Conservation (phyloP, 2,329 filamentous ascomycete species). For the Aspergillus piperis region DNA sequence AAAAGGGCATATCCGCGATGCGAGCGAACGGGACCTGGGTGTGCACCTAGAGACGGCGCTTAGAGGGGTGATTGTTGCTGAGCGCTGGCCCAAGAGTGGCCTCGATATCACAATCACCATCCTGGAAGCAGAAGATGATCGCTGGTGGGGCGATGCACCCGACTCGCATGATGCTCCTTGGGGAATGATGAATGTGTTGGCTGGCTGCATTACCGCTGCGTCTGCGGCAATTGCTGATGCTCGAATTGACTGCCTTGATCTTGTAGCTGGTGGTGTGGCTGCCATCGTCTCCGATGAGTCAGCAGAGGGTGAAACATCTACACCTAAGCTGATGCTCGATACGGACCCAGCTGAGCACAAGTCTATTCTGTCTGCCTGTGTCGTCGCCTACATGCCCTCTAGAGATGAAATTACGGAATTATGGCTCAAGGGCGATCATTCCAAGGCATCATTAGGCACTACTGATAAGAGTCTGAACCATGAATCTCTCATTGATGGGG, state of each 20-base stretch:
- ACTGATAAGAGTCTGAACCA: slow-evolving; percentile 42
- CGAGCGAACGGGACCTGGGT: slow-evolving; percentile 82
- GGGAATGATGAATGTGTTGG: slow-evolving; percentile 88
- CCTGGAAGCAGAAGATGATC: slow-evolving; percentile 86
- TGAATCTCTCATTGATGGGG: slow-evolving; percentile 62
- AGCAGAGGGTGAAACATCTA: slow-evolving; percentile 23
- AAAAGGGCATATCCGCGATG: slow-evolving; percentile 82
- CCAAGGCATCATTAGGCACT: slow-evolving; percentile 29
- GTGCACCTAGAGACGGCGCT: slow-evolving; percentile 90
- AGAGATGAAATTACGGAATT: slow-evolving; percentile 91
- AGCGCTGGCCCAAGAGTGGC: slow-evolving; percentile 97
- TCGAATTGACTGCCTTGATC: slow-evolving; percentile 91
- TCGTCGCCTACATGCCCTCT: slow-evolving; percentile 82
- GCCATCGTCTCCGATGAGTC: slow-evolving; percentile 63
- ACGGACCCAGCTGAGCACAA: slow-evolving; percentile 79
- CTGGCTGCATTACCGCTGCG: slow-evolving; percentile 89
- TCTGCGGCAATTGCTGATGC: slow-evolving; percentile 92
- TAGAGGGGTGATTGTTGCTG: slow-evolving; percentile 84
- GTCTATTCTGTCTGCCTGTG: slow-evolving; percentile 77
- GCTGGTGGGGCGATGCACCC: slow-evolving; percentile 61
- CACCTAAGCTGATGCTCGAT: slow-evolving; percentile 63
- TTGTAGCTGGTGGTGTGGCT: slow-evolving; percentile 85
- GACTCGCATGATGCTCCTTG: slow-evolving; percentile 64
- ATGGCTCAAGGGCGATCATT: slow-evolving; percentile 80
- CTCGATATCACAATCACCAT: slow-evolving; percentile 94